Evolutionary conservation across 2,329 filamentous ascomycete species (phyloP).

Genomic region (Fusarium sp.): DNA sequence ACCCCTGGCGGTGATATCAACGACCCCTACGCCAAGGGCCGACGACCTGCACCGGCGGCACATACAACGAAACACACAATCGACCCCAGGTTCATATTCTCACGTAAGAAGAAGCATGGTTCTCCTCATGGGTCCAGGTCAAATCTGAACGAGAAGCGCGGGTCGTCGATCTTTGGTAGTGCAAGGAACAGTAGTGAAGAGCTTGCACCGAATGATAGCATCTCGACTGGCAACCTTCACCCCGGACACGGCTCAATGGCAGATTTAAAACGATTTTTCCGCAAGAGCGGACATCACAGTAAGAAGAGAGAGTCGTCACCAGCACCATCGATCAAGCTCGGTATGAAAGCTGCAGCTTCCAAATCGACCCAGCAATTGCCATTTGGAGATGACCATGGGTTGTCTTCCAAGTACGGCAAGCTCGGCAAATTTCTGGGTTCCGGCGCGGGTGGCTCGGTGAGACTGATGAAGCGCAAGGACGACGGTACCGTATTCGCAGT

Average conservation of each 20-base stretch:
- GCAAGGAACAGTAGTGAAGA: slow-evolving; percentile 51
- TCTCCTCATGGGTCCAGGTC: slow-evolving; percentile 64
- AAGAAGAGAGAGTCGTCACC: slow-evolving; percentile 74
- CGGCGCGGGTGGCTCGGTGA: slow-evolving; percentile 92
- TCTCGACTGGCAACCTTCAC: slow-evolving; percentile 33
- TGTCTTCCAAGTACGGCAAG: slow-evolving; percentile 93
- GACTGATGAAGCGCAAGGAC: slow-evolving; percentile 91
- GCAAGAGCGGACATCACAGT: slow-evolving; percentile 75
- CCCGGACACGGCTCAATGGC: slow-evolving; percentile 82
- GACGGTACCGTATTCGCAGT: slow-evolving; percentile 96
- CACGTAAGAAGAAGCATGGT: slow-evolving; percentile 73
- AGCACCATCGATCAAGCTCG: slow-evolving; percentile 59
- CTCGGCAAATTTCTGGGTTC: slow-evolving; percentile 93
- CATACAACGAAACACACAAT: slow-evolving; percentile 70
- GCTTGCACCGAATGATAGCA: slow-evolving; percentile 40
- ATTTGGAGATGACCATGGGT: slow-evolving; percentile 92
- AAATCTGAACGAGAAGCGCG: slow-evolving; percentile 64
- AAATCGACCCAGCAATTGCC: slow-evolving; percentile 73
- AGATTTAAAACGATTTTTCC: slow-evolving; percentile 97
- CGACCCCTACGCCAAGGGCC: slow-evolving; percentile 87
- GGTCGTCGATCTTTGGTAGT: slow-evolving; percentile 52
- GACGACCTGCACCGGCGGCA: slow-evolving; percentile 74
- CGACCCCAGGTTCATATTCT: slow-evolving; percentile 87
- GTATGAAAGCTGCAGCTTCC: slow-evolving; percentile 57
- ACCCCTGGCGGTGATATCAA: slow-evolving; percentile 82